Conservation (phyloP, 2,329 filamentous ascomycete genomes). For the Hirsutella thompsonii region DNA sequence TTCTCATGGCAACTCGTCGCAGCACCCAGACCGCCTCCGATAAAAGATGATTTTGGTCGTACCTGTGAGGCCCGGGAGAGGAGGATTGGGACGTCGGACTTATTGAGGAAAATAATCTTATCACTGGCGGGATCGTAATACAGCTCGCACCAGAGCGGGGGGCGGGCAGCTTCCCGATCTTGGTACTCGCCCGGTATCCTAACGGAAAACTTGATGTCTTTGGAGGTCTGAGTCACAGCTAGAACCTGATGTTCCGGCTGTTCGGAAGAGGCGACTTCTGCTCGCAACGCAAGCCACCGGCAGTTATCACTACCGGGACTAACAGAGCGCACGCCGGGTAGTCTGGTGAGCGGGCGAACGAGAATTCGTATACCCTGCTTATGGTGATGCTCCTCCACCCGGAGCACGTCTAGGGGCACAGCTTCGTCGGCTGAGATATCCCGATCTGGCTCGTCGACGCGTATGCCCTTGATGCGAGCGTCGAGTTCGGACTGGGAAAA, state of each 20-base stretch:
- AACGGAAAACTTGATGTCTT: constrained; percentile 48
- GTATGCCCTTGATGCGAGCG: constrained; percentile 30
- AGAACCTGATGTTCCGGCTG: constrained; percentile 43
- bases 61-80: constrained; percentile 33
- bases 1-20: too few relatives aligned
- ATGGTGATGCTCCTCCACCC: constrained; percentile 38
- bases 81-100: constrained; percentile 38
- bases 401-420: constrained; percentile 40
- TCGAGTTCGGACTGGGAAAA: constrained; percentile 45
- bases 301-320: constrained; percentile 44
- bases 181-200: constrained; percentile 36
- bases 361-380: constrained; percentile 44
- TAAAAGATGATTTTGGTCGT: too few relatives aligned
- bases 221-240: constrained; percentile 45
- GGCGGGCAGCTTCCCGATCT: constrained; percentile 27
- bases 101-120: constrained; percentile 42
- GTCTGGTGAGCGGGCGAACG: constrained; percentile 37
- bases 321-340: constrained; percentile 39
- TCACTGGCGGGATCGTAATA: constrained; percentile 48
- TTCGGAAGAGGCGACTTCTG: constrained; percentile 38
- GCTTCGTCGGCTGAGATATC: too few relatives aligned
- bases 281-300: constrained; percentile 42
- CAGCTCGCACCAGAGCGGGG: constrained; percentile 44
- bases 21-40: too few relatives aligned
- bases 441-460: constrained; percentile 30